Conservation (phyloP, 2,329 filamentous ascomycete species). For the Pyrenochaeta sp. region DNA sequence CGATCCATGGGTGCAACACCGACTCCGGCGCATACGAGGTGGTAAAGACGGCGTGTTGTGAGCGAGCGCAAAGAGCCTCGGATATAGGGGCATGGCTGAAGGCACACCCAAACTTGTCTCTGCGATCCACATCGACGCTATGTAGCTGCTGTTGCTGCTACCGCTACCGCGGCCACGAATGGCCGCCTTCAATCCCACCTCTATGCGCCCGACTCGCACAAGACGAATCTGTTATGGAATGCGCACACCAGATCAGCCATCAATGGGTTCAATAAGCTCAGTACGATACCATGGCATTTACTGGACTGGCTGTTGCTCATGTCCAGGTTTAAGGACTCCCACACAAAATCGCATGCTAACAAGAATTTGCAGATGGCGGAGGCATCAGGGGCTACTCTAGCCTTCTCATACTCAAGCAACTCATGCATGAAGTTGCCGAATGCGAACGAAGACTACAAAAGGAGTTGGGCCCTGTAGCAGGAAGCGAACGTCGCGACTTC, state of each 20-base stretch:
- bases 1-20: not conserved
- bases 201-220: not conserved
- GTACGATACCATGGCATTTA: not conserved
- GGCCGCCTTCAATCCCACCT: not conserved
- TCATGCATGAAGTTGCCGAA: constrained; percentile 59
- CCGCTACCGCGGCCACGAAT: constrained; percentile 8
- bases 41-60: not conserved
- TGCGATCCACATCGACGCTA: too few relatives aligned
- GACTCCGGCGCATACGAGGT: constrained; percentile 5
- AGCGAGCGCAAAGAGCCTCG: not conserved
- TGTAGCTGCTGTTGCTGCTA: not conserved
- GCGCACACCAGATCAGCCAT: not conserved
- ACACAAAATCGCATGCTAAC: constrained; percentile 24
- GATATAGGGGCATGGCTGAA: not conserved
- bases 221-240: not conserved
- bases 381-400: constrained; percentile 62
- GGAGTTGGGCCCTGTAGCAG: constrained; percentile 52
- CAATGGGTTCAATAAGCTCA: not conserved
- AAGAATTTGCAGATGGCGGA: constrained; percentile 52
- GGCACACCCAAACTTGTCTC: not conserved
- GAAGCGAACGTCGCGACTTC: constrained; percentile 37
- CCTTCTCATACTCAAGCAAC: constrained; percentile 57
- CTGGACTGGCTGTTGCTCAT: not conserved
- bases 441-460: constrained; percentile 55
- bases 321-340: not conserved